Base-by-base conservation (phyloP, 2,329 filamentous ascomycete genomes). In the Aplosporella prunicola region DNA sequence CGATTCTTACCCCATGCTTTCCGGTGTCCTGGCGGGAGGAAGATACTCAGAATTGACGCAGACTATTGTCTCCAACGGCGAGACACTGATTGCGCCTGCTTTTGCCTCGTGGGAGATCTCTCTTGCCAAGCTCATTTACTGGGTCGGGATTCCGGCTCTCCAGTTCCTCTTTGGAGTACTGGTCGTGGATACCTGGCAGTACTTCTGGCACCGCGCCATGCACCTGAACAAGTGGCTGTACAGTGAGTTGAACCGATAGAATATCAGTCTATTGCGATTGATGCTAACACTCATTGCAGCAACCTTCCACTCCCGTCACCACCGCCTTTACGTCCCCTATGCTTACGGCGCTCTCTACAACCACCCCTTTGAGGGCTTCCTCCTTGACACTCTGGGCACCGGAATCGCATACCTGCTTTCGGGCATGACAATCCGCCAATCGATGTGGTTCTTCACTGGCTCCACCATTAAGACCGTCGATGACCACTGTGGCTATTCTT, bases 211-310 rank as follows among this genome's bases (percentile, higher is more conserved):
- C 63, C 85, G 91, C 25, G 75, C 82, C 41, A 98, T 98, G 91
- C 91, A 98, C 64, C 72, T 91, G 68, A 95, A 96, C 67, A 88
- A 84, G 61, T 96, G 85, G 83, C 73, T 98, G 50, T 96, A 96
- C 69, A 82, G 85, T 91, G 70, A 62, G 82, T 74, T 41, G 33
- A 16, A 31, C 7, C 2, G 16, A 33, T 10, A 16, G 9, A 7
- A 4, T 30, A 14, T 14, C 6, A 10, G 23, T 7, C 23, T 17
- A 2, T 9, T 5, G 14, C 16, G 13, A n/a, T 8, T n/a, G 22
- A 24, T 4, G 14, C 20, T 30, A 30, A 29, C 29, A 13, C 20
- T 15, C 25, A 22, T 39, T 30, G 10, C 45, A 89, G 83, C 79
- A 45, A 82, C 80, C 38, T 91, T 95, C 66, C 91, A 96, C 66